Evolutionary conservation across 345 rosid genomes (phyloP).

Genomic region (Corchorus olitorius): DNA sequence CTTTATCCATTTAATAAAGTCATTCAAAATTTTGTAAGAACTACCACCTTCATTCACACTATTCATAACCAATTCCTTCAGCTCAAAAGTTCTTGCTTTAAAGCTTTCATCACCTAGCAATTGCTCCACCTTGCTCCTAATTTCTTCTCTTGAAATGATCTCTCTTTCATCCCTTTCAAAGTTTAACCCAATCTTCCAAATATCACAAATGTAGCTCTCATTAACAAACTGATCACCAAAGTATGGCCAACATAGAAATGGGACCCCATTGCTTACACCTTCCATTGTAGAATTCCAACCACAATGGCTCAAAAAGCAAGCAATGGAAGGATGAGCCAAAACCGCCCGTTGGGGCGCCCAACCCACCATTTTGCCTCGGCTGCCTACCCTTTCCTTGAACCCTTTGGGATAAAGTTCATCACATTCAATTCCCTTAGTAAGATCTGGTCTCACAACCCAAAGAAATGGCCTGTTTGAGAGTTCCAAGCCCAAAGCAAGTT

Average conservation of each 20-base stretch:
- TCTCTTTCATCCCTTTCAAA: conserved; percentile 24
- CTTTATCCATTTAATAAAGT: not conserved
- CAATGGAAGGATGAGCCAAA: conserved; percentile 2
- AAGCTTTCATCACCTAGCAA: conserved; percentile 11
- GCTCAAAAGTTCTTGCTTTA: conserved; percentile 11
- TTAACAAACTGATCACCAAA: conserved; percentile 36
- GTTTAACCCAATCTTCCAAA: conserved; percentile 28
- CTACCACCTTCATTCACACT: conserved; percentile 16
- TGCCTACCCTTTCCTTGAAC: not conserved
- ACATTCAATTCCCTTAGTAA: conserved; percentile 10
- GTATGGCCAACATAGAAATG: conserved; percentile 44
- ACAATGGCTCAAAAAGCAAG: conserved; percentile 33
- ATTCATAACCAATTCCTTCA: conserved; percentile 9
- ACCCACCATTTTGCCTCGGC: not conserved
- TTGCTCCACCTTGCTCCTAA: conserved; percentile 27
- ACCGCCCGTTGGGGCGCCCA: conserved; percentile 6
- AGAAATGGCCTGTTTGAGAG: conserved; percentile 22
- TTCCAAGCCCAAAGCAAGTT: conserved; percentile 43
- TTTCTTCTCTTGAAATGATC: conserved; percentile 7
- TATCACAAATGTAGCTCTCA: conserved; percentile 30
- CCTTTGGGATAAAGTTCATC: conserved; percentile 20
- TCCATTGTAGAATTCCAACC: conserved; percentile 46
- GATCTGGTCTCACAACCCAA: conserved; percentile 25
- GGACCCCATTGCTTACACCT: conserved; percentile 35
- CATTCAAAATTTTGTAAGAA: not conserved